Evolutionary conservation across 192 early-diverging fungal species (phyloP), one percentile per base, ranked within the genome.

Genomic region (Coemansia sp.): DNA sequence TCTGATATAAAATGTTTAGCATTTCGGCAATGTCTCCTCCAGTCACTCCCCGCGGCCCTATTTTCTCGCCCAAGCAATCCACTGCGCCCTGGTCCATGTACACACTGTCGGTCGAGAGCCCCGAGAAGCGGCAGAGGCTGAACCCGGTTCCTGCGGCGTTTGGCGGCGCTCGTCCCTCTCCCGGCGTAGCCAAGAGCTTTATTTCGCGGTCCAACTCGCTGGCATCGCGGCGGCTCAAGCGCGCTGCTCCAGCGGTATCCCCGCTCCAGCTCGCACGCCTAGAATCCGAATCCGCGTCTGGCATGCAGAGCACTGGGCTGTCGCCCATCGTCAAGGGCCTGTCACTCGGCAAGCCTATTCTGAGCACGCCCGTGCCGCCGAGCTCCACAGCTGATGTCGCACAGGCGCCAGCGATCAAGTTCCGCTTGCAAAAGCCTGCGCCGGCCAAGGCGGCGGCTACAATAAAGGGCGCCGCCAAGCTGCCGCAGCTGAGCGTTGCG

Each of bases 281-380:
- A 6, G 57, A 65, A 15, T 49, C 41, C 1, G 39, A 20, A 2
- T 27, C 53, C 15, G 46, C 25, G 9, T 38, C 61, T 29, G 61
- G n/a, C 9, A 14, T 41, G 47, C 61, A 22, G 57, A 80, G 77
- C 68, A 80, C 77, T 4, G 77, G 77, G 0, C 42, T 80, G 46
- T 74, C 77, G 47, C 77, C 77, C 2, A 71, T 80, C 25, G 56
- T 80, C 68, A 74, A 63, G 64, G 65, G 67, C 41, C 42, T 80
- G 68, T 65, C 77, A 25, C 56, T 80, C 15, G 59, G 53, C 35
- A 62, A 49, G 43, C 56, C 56, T 17, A 31, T 42, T 20, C 17
- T 40, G 38, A 27, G 37, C 1, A 56, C 36, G 27, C 38, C 38
- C 1, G 63, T 54, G 4, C 51, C 62, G 25, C 43, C 56, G 9